Percentiles rank a stretch among this genome's conserved stretches.
Conservation (phyloP, 2,329 filamentous ascomycete genomes). For the Teratosphaeria nubilosa region DNA sequence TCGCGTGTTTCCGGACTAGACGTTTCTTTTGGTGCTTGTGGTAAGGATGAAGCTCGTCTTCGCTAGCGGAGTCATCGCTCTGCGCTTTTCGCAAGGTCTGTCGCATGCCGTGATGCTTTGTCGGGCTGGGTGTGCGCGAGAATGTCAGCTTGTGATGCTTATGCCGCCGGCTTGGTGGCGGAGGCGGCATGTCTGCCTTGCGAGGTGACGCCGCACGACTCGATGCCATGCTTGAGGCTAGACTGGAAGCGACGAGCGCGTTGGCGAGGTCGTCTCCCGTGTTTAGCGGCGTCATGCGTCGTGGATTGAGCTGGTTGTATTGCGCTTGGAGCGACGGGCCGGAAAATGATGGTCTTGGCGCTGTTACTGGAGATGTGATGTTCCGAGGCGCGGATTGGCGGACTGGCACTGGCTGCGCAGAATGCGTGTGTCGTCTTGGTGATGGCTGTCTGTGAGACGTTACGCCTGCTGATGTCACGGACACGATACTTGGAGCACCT, state of each 20-base stretch:
- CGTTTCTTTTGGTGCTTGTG: slow-evolving; percentile 49
- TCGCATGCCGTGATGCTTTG: slow-evolving; percentile 44
- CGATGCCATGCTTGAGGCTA: slow-evolving; percentile 39
- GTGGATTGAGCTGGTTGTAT: slow-evolving; percentile 25
- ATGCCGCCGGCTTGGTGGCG: slow-evolving; percentile 21
- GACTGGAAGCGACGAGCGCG: slow-evolving; percentile 64
- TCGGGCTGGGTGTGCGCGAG: slow-evolving; percentile 32
- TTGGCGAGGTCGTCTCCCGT: slow-evolving; percentile 57
- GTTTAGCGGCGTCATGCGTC: slow-evolving; percentile 37
- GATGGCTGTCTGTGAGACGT: not conserved
- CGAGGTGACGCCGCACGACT: slow-evolving; percentile 25
- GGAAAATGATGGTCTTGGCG: slow-evolving; percentile 15
- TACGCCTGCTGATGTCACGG: not conserved
- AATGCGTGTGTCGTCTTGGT: not conserved
- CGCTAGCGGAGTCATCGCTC: slow-evolving; percentile 30
- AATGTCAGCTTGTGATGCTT: slow-evolving; percentile 19
- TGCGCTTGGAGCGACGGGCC: slow-evolving; percentile 22
- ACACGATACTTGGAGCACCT: not conserved
- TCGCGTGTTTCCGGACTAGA: slow-evolving; percentile 49
- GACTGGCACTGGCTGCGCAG: not conserved
- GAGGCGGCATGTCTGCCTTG: slow-evolving; percentile 27
- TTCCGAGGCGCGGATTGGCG: slow-evolving; percentile 3
- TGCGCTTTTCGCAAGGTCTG: slow-evolving; percentile 53
- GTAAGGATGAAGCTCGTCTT: slow-evolving; percentile 38
- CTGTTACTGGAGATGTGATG: slow-evolving; percentile 9